phyloP scores from a whole-genome alignment of 169 alveolate genomes.

The Plasmodium gaboni region DNA sequence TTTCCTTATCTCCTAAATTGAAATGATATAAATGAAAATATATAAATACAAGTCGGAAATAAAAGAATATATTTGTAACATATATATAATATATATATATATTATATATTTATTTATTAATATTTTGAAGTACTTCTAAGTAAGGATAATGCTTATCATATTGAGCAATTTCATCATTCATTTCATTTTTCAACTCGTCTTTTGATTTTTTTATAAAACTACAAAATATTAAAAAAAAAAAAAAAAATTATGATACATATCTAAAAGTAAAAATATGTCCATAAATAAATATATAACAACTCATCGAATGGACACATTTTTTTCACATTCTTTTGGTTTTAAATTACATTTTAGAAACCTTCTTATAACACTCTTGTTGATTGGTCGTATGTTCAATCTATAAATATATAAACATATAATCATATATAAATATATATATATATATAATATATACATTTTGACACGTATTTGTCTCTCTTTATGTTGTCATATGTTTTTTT shows the following conservation, averaged over 20 bases:
- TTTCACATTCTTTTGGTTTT: not conserved
- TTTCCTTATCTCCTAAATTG: conserved; percentile 22
- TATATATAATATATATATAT: conserved; percentile 23
- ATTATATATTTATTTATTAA: not conserved
- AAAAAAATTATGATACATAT: not conserved
- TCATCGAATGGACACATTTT: not conserved
- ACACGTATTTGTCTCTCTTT: not conserved
- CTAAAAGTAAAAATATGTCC: not conserved
- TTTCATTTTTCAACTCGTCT: conserved; percentile 15
- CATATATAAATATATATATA: not conserved
- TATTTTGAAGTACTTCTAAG: not conserved
- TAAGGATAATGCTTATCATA: conserved; percentile 44
- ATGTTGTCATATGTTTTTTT: not conserved
- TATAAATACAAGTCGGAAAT: not conserved
- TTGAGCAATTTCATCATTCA: conserved; percentile 59
- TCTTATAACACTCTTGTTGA: conserved; percentile 56
- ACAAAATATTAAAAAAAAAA: not conserved
- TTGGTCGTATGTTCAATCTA: conserved; percentile 34
- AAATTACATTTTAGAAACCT: conserved; percentile 55
- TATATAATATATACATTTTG: not conserved
- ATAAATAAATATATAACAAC: not conserved
- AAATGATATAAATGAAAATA: not conserved
- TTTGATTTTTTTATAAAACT: conserved; percentile 49
- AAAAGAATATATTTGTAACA: too few species aligned
- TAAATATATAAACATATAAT: not conserved